Evolutionary conservation across 805 yeast genomes (phyloP).

Genomic region (Yarrowia sp.): DNA sequence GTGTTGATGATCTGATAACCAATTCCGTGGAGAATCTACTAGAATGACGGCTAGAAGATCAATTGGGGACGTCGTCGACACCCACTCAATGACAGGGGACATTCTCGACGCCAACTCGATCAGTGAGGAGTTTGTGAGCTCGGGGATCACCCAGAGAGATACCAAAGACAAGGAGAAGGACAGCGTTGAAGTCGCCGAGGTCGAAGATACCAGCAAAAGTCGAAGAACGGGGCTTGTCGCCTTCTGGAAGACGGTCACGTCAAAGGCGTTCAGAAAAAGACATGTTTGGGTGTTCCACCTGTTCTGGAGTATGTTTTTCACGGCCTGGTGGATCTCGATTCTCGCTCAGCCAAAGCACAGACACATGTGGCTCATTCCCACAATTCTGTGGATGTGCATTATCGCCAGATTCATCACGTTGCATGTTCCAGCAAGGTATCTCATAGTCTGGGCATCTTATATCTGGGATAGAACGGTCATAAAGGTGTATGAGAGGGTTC

Average conservation of each 20-base stretch:
- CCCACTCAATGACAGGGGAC: not conserved
- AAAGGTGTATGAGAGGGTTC: constrained; percentile 49
- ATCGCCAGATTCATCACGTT: constrained; percentile 61
- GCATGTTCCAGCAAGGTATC: constrained; percentile 52
- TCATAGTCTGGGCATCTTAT: constrained; percentile 46
- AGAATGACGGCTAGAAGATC: not conserved
- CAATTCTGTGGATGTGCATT: constrained; percentile 58
- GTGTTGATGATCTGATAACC: too few species aligned
- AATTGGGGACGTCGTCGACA: not conserved
- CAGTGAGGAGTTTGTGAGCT: not conserved
- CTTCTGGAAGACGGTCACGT: not conserved
- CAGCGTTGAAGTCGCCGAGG: not conserved
- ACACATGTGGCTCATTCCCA: constrained; percentile 64
- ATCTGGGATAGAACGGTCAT: constrained; percentile 48
- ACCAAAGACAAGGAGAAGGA: not conserved
- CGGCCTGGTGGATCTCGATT: constrained; percentile 64
- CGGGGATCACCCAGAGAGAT: not conserved
- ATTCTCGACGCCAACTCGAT: constrained; percentile 1
- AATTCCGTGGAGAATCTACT: not conserved
- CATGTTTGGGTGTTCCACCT: constrained; percentile 19
- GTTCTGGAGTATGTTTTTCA: constrained; percentile 49
- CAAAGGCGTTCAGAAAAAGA: constrained; percentile 1
- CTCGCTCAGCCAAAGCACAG: constrained; percentile 58
- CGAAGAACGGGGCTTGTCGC: not conserved
- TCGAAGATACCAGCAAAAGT: not conserved